A percentile compares a stretch with the other conserved stretches of the same genome.
Evolutionary conservation across 1,284 basidiomycete genomes (phyloP).

Genomic region (Naganishia albida): DNA sequence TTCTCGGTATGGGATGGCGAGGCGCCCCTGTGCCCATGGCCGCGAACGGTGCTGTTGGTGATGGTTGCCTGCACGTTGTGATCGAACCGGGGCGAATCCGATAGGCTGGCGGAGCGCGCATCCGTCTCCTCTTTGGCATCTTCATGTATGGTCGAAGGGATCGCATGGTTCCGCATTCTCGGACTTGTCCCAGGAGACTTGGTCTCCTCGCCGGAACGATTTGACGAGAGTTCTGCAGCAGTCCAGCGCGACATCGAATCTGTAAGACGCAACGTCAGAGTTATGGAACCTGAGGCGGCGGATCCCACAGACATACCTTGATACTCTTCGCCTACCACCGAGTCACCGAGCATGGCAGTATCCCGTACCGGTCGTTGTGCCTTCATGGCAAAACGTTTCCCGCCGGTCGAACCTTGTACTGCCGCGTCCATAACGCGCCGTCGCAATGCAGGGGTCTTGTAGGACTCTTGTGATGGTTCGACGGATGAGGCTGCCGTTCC

Average conservation of each 20-base stretch:
- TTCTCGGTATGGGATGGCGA: conserved; percentile 11
- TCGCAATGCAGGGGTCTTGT: conserved; percentile 15
- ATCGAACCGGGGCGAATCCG: not conserved
- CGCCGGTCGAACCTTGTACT: conserved; percentile 25
- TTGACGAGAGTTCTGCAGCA: conserved; percentile 5
- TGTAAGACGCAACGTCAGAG: not conserved
- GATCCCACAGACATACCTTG: not conserved
- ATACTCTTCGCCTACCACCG: not conserved
- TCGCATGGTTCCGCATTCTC: conserved; percentile 14
- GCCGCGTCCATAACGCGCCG: conserved; percentile 21
- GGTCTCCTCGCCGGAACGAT: not conserved
- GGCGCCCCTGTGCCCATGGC: conserved; percentile 1
- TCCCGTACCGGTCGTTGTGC: conserved; percentile 24
- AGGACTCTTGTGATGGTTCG: conserved; percentile 11
- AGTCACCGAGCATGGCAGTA: not conserved
- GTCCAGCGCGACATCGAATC: not conserved
- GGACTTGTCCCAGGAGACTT: conserved; percentile 13
- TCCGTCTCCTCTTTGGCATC: conserved; percentile 9
- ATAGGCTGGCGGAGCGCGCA: not conserved
- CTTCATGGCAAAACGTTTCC: conserved; percentile 27
- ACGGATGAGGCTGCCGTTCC: not conserved
- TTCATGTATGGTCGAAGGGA: conserved; percentile 29
- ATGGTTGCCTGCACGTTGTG: not conserved
- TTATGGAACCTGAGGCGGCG: not conserved
- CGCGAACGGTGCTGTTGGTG: conserved; percentile 5